Evolutionary conservation across 1,284 basidiomycete species (phyloP), one percentile per base, ranked within the genome.

Genomic region (Leccinum subrobustum): DNA sequence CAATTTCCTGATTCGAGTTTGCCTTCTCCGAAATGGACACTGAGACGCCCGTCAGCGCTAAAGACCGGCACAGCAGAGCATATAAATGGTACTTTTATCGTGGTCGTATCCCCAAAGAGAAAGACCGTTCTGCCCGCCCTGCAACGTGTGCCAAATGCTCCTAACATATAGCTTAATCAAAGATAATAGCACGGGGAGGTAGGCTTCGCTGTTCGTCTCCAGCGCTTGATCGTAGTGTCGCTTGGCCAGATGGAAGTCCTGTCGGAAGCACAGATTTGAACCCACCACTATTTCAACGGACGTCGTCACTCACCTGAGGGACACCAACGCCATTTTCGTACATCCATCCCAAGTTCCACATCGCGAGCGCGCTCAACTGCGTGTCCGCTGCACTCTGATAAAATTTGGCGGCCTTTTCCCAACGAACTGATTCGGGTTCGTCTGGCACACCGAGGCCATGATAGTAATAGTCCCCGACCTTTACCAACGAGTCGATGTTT

Each of bases 271-370:
- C 18, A 20, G n/a, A 48, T 55, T 8, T 42, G 23, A 37, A 25
- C 39, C 14, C 0, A 12, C 2, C 6, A 44, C n/a, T 11, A 12
- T 29, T 25, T 9, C 8, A 54, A 6, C 25, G 3, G 8, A n/a
- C 18, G 14, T 44, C 37, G 31, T 44, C 23, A 73, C 78, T 57
- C 62, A 90, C 91, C 80, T 90, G 88, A 23, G 91, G 86, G 0
- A 98, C 93, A 4, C 97, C 97, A 27, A 92, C 75, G 0, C 97
- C 97, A 68, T 95, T 92, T 78, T 99, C 96, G 74, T 98, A 98
- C 95, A 99, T 97, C 92, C 92, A 98, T 1, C 96, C 97, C 27
- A 99, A 77, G 71, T 98, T 98, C 95, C 96, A 99, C 88, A 96
- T 95, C 2, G 96, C 96, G 66, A 99, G 81, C 1, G 96, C 93